Evolutionary conservation across 1,139 yeast genomes (phyloP), one percentile per base, ranked within the genome.

Genomic region (Hyphopichia fennica): DNA sequence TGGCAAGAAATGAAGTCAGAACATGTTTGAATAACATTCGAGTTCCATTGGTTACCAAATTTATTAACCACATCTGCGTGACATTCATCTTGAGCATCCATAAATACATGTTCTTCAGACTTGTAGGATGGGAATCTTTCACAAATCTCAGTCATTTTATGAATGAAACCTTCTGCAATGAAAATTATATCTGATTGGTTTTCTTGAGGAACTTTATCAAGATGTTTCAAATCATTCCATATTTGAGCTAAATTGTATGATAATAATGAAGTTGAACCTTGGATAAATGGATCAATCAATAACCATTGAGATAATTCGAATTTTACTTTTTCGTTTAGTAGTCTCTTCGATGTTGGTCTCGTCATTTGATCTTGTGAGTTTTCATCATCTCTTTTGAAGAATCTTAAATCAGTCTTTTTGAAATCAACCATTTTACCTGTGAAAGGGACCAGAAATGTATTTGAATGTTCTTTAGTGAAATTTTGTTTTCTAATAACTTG

Each of bases 241-340:
- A 54, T 42, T 20, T 47, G 46, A 30, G 38, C 37, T 15, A 56
- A 40, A 35, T 50, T 51, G 35, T 56, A 55, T 23, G 53, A 39
- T 25, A 64, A 59, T 42, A 51, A 65, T 3, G 60, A 50, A 36
- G 62, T 65, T 31, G 63, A 56, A 40, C 67, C 63, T 43, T 65
- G 64, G 14, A 53, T 50, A 42, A 70, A 69, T 0, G 77, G 77
- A 31, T 61, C 57, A 14, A 72, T 43, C 19, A 57, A 55, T 56
- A 70, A 61, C 79, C 79, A 73, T 44, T 70, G 69, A 8, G 58
- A 50, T n/a, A 70, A 50, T 45, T 70, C 75, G 4, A 60, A 44
- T 34, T 61, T 53, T 2, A 63, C 55, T 35, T 23, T 27, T 27
- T 32, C 19, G 18, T 22, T 32, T 11, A 11, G 5, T 3, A 31